Evolutionary conservation across 164 flowering plant genomes (phyloP), one percentile per base, ranked within the genome.

Genomic region (Dillenia turbinata): DNA sequence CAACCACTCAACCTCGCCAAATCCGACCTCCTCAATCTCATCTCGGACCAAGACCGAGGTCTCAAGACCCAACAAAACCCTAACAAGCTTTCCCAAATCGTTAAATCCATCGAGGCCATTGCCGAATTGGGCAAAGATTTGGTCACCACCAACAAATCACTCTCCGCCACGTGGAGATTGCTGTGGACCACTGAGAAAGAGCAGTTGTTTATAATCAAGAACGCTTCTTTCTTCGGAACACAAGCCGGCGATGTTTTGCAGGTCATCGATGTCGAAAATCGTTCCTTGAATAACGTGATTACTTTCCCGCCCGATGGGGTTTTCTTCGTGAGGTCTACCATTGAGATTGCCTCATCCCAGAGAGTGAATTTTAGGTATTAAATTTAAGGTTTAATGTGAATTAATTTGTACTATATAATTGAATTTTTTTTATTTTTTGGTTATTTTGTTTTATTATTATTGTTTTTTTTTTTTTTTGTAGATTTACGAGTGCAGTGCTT

Each of bases 131-230:
- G 91, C 1, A 69, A 73, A 43, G 83, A 68, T 16, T 65, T 71
- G 12, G 71, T 80, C 67, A 93, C 98, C 47, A 90, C 96, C 11
- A 85, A 64, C 40, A 55, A 64, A n/a, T 75, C 85, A 11, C 83
- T 93, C 10, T 88, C 97, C 0, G 96, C 75, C n/a, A 93, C 97
- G 48, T 93, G 98, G 98, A 75, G 96, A 66, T 61, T 93, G 83
- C 77, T 93, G 14, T 93, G 98, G 98, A 93, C 98, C 12, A 93
- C 97, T 0, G 98, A 93, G 83, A 93, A 93, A 56, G 98, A 93
- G 69, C 98, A 93, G 74, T 86, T 93, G 13, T 93, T 84, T 72
- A 90, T 93, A 52, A 78, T 88, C 9, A 84, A 86, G 75, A 88
- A 89, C 24, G 97, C 97, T 0, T 33, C 44, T 3, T 44, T 84